These are phyloP conservation scores for Cladosporium sp. DNA, from an alignment of 2,329 filamentous ascomycete species.

Conservation along the genomic window DNA sequence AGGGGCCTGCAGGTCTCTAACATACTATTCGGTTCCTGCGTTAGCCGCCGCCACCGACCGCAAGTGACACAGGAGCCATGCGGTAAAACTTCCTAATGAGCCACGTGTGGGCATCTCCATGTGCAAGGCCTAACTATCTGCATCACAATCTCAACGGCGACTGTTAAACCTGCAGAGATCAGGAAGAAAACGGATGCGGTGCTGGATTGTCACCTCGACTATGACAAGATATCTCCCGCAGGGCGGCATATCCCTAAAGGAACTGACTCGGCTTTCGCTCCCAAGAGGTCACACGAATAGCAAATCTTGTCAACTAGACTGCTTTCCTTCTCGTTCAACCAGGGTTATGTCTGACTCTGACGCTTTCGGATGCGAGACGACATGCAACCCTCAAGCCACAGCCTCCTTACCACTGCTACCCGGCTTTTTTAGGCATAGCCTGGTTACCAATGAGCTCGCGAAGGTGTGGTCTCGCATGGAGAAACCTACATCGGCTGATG, in stretches of 20 bases:
- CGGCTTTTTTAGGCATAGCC: too few relatives aligned
- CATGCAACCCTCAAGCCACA: neutral
- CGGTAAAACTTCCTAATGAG: too few relatives aligned
- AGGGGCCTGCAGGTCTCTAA: slow-evolving; percentile 1
- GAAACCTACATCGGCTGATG: neutral
- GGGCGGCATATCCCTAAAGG: too few relatives aligned
- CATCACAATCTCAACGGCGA: neutral
- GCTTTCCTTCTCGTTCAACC: neutral
- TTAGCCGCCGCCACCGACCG: slow-evolving; percentile 1
- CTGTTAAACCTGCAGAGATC: slow-evolving; percentile 1
- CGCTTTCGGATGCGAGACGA: slow-evolving; percentile 1
- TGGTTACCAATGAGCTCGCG: too few relatives aligned
- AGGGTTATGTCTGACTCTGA: slow-evolving; percentile 9
- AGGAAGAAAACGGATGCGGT: too few relatives aligned
- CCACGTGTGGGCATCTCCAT: too few relatives aligned
- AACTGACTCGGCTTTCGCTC: neutral
- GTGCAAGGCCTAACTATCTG: too few relatives aligned
- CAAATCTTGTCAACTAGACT: neutral
- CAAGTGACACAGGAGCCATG: too few relatives aligned
- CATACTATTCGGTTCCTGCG: slow-evolving; percentile 4
- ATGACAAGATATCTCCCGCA: too few relatives aligned
- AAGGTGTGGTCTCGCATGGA: neutral
- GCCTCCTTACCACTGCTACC: too few relatives aligned
- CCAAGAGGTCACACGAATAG: neutral
- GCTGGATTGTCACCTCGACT: too few relatives aligned